Evolutionary conservation across 176 grass and related monocot species (phyloP), one percentile per base, ranked within the genome.

Genomic region (Neostapfia colusana): DNA sequence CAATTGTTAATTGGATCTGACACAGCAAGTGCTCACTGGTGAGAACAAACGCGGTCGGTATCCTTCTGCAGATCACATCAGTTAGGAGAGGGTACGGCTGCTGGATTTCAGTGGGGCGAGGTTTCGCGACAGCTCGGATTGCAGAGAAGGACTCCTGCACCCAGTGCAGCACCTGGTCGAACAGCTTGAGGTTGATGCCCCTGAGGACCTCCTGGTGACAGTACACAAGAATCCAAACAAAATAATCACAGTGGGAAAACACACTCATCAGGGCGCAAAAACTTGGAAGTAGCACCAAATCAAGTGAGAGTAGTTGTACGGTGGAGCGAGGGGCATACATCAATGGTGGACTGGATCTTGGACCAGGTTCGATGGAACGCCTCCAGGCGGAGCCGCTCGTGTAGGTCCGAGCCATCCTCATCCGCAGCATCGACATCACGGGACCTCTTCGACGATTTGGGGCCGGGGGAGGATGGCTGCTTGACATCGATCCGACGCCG

Each of bases 141-240:
- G 13, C 36, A 37, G 83, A 74, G 74, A 97, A 93, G 27, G 84
- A 85, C 75, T 93, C 86, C 35, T 88, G 79, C 12, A 87, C 75
- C 90, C 94, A 93, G 38, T 83, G 86, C 50, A 87, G 88, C 70
- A 97, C 90, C 75, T 97, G 74, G 72, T 93, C 81, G 63, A 97
- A 93, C 49, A 93, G 67, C 76, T 87, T 91, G 43, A 93, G 81
- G 67, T 91, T 91, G 75, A 93, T 91, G 69, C 80, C 84, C 63
- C 78, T 89, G 48, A 97, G 76, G 61, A 97, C 84, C 53, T 88
- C 86, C 90, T 97, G 77, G 59, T 53, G 3, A 8, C 39, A 38
- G 39, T 55, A 31, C 46, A 37, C 58, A 76, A 16, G 16, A 20
- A 70, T 23, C 46, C 31, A 73, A 69, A 72, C 2, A 8, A 49